Base-by-base conservation (phyloP, 1,284 basidiomycete species). In the Leucoagaricus sp. region DNA sequence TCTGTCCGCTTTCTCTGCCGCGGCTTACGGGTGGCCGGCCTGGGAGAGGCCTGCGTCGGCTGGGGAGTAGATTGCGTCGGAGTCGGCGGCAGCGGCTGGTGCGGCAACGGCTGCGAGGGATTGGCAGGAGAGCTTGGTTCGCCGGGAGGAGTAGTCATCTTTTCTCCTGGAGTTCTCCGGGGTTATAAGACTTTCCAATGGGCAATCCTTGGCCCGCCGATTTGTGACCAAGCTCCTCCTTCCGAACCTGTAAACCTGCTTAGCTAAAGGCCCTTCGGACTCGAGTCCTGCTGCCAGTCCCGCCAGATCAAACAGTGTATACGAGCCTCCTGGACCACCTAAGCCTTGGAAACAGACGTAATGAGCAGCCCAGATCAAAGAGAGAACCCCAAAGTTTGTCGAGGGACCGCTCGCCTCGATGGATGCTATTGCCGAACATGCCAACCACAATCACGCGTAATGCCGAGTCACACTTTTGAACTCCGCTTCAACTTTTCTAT, bases 1-100 rank as follows among this genome's bases (percentile, higher is more conserved):
- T 74, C 70, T 66, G 74, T 64, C 60, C 63, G 72, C 69, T 76
- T 83, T 65, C 71, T 75, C 63, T 81, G 78, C 75, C 82, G 82
- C 52, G 69, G 62, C 66, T 76, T 83, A 42, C 60, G 55, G 55
- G 49, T 44, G 6, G 54, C 34, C 54, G 54, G 60, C 67, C 72
- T 82, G 61, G 65, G 62, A 49, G 63, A 50, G 56, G 67, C 46
- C 58, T 65, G 55, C 41, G 69, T 63, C 73, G 73, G 71, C 72
- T 72, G 71, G 55, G 66, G 52, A 57, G 64, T 47, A 58, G 64
- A 61, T 49, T 61, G 68, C 60, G 61, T 69, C 65, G 68, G 69
- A 69, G 69, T 67, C 70, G 78, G 73, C 75, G 72, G 69, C 60
- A 67, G 66, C 74, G 78, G 77, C 77, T 74, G 71, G 58, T 69